Conservation (phyloP, 805 yeast species). For the Wickerhamiella hasegawae region DNA sequence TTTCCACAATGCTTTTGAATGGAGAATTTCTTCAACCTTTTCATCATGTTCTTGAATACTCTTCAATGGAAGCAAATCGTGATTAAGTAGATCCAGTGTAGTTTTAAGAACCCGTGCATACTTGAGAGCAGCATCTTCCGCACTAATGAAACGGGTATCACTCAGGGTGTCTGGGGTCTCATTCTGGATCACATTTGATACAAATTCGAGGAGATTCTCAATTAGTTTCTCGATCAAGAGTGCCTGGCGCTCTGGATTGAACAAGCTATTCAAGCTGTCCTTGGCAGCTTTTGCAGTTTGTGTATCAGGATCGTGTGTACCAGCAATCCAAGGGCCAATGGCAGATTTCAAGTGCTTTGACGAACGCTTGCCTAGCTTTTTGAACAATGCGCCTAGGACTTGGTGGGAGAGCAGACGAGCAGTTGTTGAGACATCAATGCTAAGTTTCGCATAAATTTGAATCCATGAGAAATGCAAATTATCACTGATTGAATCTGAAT, state of each 20-base stretch:
- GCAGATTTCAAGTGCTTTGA: conserved; percentile 54
- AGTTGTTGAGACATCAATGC: conserved; percentile 51
- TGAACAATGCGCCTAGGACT: conserved; percentile 41
- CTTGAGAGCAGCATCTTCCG: conserved; percentile 50
- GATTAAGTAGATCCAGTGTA: conserved; percentile 22
- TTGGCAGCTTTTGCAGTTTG: conserved; percentile 37
- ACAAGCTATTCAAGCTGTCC: conserved; percentile 34
- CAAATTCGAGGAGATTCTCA: conserved; percentile 38
- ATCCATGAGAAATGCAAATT: conserved; percentile 47
- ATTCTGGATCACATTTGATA: conserved; percentile 32
- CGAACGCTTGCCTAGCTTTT: conserved; percentile 35
- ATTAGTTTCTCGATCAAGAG: conserved; percentile 47
- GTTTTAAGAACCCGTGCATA: conserved; percentile 41
- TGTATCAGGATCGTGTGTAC: conserved; percentile 54
- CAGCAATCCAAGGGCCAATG: conserved; percentile 59
- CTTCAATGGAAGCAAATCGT: conserved; percentile 1
- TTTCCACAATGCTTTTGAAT: conserved; percentile 31
- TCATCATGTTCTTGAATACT: not conserved
- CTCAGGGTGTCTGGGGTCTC: conserved; percentile 53
- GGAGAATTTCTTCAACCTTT: conserved; percentile 23
- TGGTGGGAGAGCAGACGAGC: conserved; percentile 51
- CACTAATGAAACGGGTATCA: conserved; percentile 54
- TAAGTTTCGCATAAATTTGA: conserved; percentile 65
- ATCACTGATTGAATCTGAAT: conserved; percentile 31
- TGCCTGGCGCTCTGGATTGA: conserved; percentile 38